Conservation (phyloP, 306 rosid species). For the Cucumis cinereus region DNA sequence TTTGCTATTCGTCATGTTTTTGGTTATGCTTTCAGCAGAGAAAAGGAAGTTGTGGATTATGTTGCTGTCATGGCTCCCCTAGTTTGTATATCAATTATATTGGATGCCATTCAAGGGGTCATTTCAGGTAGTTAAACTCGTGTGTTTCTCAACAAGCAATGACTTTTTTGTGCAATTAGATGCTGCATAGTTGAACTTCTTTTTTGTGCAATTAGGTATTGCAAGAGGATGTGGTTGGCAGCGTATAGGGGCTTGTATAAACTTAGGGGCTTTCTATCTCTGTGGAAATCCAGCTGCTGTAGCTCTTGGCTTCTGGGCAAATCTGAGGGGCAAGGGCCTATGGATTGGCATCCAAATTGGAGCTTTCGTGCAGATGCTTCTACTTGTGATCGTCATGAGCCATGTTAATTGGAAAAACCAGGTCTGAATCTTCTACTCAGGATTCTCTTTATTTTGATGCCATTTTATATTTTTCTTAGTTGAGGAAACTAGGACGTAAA, state of each 20-base stretch:
- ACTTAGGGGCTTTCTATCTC: conserved; percentile 57
- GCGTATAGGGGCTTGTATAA: conserved; percentile 51
- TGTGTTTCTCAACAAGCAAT: neutral
- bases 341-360: conserved; percentile 70
- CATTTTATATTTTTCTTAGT: neutral
- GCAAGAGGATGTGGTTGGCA: conserved; percentile 82
- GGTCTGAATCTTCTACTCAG: conserved; percentile 16
- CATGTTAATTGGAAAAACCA: conserved; percentile 45
- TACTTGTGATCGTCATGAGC: conserved; percentile 31
- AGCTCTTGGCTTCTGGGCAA: conserved; percentile 32
- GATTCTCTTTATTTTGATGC: neutral
- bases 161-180: neutral
- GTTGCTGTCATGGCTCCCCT: conserved; percentile 61
- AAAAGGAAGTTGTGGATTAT: conserved; percentile 54
- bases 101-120: conserved; percentile 55
- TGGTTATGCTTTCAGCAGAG: conserved; percentile 56
- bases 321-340: conserved; percentile 50
- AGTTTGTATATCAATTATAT: conserved; percentile 31
- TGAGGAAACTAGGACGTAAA: neutral
- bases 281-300: conserved; percentile 65
- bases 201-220: conserved; percentile 26
- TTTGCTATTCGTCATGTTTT: conserved; percentile 31
- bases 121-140: conserved; percentile 38
- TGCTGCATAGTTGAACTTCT: neutral
- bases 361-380: conserved; percentile 27